phyloP scores from a whole-genome alignment of 148 eudicot species.

The Talinum fruticosum region DNA sequence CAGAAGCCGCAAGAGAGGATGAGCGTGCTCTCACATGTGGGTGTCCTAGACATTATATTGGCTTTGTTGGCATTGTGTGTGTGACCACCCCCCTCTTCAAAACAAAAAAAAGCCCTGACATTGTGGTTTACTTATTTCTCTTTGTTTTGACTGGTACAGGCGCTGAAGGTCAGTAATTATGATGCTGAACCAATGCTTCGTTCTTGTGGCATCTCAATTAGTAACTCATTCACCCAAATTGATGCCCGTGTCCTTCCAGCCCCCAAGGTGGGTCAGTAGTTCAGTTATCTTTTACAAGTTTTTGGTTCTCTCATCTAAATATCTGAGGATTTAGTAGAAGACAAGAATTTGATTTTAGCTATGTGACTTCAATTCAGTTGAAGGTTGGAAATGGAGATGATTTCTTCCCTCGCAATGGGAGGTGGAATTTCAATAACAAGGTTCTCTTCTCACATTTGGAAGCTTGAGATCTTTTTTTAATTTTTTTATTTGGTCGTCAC shows the following conservation, averaged over 20 bases:
- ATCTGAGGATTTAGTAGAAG: not conserved
- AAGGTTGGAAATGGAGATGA: conserved; percentile 7
- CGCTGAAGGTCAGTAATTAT: conserved; percentile 7
- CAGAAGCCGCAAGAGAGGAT: conserved; percentile 25
- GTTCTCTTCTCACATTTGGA: conserved; percentile 5
- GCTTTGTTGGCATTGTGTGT: not conserved
- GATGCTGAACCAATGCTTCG: conserved; percentile 20
- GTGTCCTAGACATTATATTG: not conserved
- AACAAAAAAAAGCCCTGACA: not conserved
- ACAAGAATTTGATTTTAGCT: not conserved
- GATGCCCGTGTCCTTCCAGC: conserved; percentile 22
- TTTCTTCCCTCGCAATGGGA: conserved; percentile 8
- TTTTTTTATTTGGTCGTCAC: not conserved
- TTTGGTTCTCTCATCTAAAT: not conserved
- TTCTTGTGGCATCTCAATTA: conserved; percentile 16
- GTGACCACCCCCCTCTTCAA: too few species aligned
- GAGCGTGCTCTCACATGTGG: conserved; percentile 21
- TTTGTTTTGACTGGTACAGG: conserved; percentile 9
- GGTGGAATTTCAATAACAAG: conserved; percentile 10
- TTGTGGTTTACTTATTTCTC: not conserved
- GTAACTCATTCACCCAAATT: conserved; percentile 8
- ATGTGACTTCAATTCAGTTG: not conserved
- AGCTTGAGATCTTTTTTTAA: not conserved
- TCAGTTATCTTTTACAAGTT: not conserved
- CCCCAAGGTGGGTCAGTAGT: conserved; percentile 11